phyloP scores from a whole-genome alignment of 768 basidiomycete species.

The Rhodotorula sphaerocarpa region DNA sequence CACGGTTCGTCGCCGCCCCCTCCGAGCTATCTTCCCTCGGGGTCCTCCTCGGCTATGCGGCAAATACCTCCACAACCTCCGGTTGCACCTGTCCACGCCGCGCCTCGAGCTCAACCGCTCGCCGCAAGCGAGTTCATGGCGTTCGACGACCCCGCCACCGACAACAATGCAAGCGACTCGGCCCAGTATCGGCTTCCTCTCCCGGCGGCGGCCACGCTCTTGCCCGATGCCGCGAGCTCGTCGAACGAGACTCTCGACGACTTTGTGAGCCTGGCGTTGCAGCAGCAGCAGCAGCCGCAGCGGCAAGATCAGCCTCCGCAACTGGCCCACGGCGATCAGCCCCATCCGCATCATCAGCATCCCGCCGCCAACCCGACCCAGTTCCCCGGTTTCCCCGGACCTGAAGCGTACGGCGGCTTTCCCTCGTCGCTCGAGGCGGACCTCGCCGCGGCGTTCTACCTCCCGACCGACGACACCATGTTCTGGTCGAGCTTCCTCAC shows the following conservation, averaged over 20 bases:
- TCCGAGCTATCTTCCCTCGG: neutral
- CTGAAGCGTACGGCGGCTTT: neutral
- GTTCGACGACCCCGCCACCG: too few relatives aligned
- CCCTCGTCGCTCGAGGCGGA: neutral
- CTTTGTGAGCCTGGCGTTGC: neutral
- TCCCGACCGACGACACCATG: conserved; percentile 2
- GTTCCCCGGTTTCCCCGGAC: neutral
- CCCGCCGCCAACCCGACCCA: neutral
- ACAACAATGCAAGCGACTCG: too few relatives aligned
- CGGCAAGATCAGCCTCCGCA: neutral
- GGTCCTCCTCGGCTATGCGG: neutral
- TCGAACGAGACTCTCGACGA: neutral
- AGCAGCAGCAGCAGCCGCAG: neutral
- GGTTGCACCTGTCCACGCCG: too few relatives aligned
- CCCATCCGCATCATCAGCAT: neutral
- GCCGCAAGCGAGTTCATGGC: too few relatives aligned
- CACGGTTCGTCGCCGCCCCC: neutral
- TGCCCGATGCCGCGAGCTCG: neutral
- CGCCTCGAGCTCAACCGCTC: too few relatives aligned
- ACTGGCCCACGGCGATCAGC: neutral
- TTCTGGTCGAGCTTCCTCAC: conserved; percentile 5
- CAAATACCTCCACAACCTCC: too few relatives aligned
- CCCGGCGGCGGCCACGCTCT: too few relatives aligned
- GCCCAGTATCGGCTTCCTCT: too few relatives aligned
- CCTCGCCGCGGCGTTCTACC: conserved; percentile 4